Conservation (phyloP, 1,139 yeast species). For the Candida sp. region DNA sequence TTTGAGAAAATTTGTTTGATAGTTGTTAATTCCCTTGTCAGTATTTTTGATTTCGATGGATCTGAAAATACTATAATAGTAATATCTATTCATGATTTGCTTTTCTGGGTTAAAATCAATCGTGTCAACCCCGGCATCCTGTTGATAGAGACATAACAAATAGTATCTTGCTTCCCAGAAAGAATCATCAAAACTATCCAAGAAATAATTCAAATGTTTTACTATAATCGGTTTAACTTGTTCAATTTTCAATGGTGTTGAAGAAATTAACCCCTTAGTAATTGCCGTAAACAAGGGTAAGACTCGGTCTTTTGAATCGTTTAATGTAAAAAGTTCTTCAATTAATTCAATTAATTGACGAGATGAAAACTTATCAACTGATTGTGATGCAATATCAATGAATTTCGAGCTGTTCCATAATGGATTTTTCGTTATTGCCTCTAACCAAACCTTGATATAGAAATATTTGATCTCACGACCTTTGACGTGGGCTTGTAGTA, state of each 20-base stretch:
- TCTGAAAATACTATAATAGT: conserved; percentile 43
- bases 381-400: conserved; percentile 31
- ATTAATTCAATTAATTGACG: conserved; percentile 34
- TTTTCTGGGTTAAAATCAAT: conserved; percentile 5
- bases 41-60: conserved; percentile 40
- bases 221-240: conserved; percentile 13
- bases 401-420: conserved; percentile 28
- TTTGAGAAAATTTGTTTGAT: conserved; percentile 22
- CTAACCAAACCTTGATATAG: conserved; percentile 43
- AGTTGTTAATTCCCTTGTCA: conserved; percentile 9
- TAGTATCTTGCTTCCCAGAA: conserved; percentile 48
- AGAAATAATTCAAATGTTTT: conserved; percentile 8
- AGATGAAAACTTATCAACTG: conserved; percentile 42
- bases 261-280: conserved; percentile 33
- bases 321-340: conserved; percentile 8
- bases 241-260: conserved; percentile 17
- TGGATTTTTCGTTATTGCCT: conserved; percentile 19
- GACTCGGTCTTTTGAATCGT: conserved; percentile 6
- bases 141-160: conserved; percentile 46
- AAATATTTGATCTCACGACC: conserved; percentile 60
- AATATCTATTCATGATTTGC: conserved; percentile 12
- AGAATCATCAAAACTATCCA: conserved; percentile 11
- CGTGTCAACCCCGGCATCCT: conserved; percentile 17
- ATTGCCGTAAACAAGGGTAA: conserved; percentile 31
- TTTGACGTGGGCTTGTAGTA: conserved; percentile 47